phyloP scores from a whole-genome alignment of 495 filamentous ascomycete genomes.

The Oidiodendron maius region DNA sequence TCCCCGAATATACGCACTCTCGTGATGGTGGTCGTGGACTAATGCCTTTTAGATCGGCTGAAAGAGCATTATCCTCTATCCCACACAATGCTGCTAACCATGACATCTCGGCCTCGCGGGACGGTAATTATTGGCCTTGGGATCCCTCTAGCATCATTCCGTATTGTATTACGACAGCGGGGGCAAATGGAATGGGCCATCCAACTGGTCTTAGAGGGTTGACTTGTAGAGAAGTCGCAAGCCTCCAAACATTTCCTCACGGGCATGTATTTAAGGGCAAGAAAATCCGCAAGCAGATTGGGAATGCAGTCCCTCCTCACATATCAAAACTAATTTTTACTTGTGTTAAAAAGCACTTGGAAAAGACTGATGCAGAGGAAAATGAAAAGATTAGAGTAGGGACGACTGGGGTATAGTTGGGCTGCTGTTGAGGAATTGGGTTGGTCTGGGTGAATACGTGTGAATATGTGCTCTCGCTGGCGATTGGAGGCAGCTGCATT shows the following conservation, averaged over 20 bases:
- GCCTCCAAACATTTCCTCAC: conserved; percentile 66
- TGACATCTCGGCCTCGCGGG: conserved; percentile 18
- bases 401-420: no score
- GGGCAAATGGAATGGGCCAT: conserved; percentile 57
- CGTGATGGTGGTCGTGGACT: conserved; percentile 24
- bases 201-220: conserved; percentile 58
- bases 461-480: no score
- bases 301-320: conserved; percentile 75
- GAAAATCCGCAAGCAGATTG: conserved; percentile 56
- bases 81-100: conserved; percentile 34
- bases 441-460: no score
- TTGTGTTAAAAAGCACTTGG: conserved; percentile 4
- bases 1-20: conserved; percentile 62
- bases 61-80: conserved; percentile 34
- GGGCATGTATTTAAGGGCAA: conserved; percentile 49
- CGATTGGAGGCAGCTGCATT: no score
- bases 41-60: conserved; percentile 34
- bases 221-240: conserved; percentile 67
- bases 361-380: conserved; percentile 3
- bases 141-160: conserved; percentile 44
- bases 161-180: conserved; percentile 61
- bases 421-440: no score
- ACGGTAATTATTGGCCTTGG: conserved; percentile 2
- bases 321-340: background rate
- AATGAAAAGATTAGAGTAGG: no score